Conservation (phyloP, 2,329 filamentous ascomycete species). For the Aspergillus eucalypticola region DNA sequence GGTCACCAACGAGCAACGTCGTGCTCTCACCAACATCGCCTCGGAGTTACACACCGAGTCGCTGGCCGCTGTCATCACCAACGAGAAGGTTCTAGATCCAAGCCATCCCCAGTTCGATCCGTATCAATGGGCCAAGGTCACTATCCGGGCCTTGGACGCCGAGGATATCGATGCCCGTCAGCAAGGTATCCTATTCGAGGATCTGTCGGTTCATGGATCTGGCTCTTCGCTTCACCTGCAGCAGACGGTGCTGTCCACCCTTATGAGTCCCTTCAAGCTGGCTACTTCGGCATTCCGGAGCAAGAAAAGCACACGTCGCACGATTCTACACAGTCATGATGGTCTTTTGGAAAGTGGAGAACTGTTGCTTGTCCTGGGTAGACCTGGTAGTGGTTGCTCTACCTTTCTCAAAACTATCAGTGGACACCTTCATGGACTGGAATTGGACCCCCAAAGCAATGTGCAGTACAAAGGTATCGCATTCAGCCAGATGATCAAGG, state of each 20-base stretch:
- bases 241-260: background rate
- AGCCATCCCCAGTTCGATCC: background rate
- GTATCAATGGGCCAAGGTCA: background rate
- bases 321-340: constrained; percentile 1
- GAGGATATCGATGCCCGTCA: background rate
- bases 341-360: constrained; percentile 3
- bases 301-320: background rate
- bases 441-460: background rate
- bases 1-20: background rate
- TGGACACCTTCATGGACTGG: background rate
- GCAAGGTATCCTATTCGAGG: background rate
- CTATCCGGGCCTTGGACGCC: background rate
- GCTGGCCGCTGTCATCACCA: background rate
- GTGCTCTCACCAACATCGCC: background rate
- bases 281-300: background rate
- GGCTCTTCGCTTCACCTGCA: background rate
- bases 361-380: constrained; percentile 3
- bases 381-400: constrained; percentile 3
- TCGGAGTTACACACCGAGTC: background rate
- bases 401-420: constrained; percentile 4
- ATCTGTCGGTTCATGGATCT: background rate
- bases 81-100: background rate
- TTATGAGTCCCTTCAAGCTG: background rate
- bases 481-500: constrained; percentile 32
- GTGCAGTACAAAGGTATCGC: constrained; percentile 25